Conservation (phyloP, 495 filamentous ascomycete species). For the Rhypophila decipiens region DNA sequence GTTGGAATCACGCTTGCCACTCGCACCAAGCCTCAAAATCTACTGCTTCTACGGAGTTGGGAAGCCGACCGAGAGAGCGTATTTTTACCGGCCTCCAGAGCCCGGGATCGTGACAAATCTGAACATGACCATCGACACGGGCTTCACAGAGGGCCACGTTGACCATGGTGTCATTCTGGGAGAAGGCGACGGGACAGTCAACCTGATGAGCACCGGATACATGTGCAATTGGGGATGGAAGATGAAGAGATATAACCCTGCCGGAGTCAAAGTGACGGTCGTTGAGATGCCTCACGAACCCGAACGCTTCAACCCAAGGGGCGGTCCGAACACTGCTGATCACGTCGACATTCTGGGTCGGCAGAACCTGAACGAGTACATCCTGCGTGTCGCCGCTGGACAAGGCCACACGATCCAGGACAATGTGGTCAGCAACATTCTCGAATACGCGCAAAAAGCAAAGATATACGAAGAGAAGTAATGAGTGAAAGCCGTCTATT, state of each 20-base stretch:
- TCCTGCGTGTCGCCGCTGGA: conserved; percentile 84
- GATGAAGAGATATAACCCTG: conserved; percentile 89
- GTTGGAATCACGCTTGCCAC: conserved; percentile 79
- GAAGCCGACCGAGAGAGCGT: conserved; percentile 84
- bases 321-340: conserved; percentile 93
- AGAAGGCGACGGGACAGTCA: conserved; percentile 94
- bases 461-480: conserved; percentile 51
- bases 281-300: conserved; percentile 97
- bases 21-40: conserved; percentile 87
- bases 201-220: conserved; percentile 79
- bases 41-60: conserved; percentile 97
- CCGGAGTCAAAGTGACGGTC: conserved; percentile 69
- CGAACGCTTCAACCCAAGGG: conserved; percentile 81
- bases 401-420: conserved; percentile 75
- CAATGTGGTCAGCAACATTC: conserved; percentile 70
- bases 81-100: conserved; percentile 77
- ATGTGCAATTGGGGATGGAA: conserved; percentile 96
- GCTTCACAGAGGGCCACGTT: conserved; percentile 54
- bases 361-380: conserved; percentile 81
- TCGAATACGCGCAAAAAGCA: conserved; percentile 72
- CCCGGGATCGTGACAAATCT: conserved; percentile 55
- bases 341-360: conserved; percentile 95
- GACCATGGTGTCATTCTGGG: conserved; percentile 90
- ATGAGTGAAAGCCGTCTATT: too few relatives aligned
- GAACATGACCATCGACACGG: conserved; percentile 88